phyloP scores from a whole-genome alignment of 2,329 filamentous ascomycete species.

The Pseudofabraea citricarpa region DNA sequence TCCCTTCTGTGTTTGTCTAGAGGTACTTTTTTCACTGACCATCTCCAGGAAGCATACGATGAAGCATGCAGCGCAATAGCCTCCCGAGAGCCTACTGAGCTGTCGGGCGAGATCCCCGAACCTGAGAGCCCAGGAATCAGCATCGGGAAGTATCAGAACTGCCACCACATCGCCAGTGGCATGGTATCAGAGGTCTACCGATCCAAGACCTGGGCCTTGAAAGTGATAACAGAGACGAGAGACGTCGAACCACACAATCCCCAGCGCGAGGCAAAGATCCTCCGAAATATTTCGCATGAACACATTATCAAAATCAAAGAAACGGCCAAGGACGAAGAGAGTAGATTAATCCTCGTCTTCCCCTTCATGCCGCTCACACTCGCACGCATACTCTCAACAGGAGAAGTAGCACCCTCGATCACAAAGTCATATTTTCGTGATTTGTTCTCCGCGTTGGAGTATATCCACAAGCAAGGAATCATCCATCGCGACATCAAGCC shows the following conservation, averaged over 20 bases:
- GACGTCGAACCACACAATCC: slow-evolving; percentile 80
- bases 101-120: slow-evolving; percentile 11
- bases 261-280: slow-evolving; percentile 70
- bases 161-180: slow-evolving; percentile 56
- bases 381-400: slow-evolving; percentile 55
- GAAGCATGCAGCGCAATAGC: slow-evolving; percentile 33
- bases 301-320: slow-evolving; percentile 66
- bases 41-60: slow-evolving; percentile 53
- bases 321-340: slow-evolving; percentile 66
- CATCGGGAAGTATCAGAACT: slow-evolving; percentile 51
- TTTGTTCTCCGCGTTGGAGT: slow-evolving; percentile 63
- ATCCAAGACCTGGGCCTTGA: slow-evolving; percentile 62
- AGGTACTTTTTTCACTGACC: too few relatives aligned
- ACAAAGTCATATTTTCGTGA: slow-evolving; percentile 50
- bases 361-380: slow-evolving; percentile 78
- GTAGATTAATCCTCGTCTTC: slow-evolving; percentile 74
- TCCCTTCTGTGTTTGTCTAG: too few relatives aligned
- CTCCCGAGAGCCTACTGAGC: slow-evolving; percentile 23
- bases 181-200: slow-evolving; percentile 82
- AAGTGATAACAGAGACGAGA: slow-evolving; percentile 73
- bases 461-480: slow-evolving; percentile 70
- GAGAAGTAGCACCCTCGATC: slow-evolving; percentile 28
- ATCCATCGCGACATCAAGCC: slow-evolving; percentile 95
- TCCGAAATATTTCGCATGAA: slow-evolving; percentile 52
- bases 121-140: slow-evolving; percentile 32